Base-by-base conservation (phyloP, 2,329 filamentous ascomycete genomes). In the Madurella mycetomatis region DNA sequence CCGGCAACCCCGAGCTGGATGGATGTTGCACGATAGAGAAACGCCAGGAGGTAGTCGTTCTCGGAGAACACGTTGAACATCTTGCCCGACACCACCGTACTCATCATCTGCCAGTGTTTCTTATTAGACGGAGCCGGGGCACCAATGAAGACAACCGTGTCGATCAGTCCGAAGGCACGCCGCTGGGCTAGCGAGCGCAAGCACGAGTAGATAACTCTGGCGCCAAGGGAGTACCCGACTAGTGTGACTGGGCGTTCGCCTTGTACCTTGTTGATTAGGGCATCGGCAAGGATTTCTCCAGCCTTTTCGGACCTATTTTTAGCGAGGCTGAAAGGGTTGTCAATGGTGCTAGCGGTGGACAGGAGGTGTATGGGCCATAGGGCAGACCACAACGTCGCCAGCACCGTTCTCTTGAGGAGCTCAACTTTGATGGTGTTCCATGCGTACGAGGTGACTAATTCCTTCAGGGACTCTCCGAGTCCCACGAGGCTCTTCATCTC, bases 11-110 rank as follows among this genome's bases (percentile, higher is more conserved):
- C 92, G 41, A 88, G 80, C 60, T 94, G 87, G 30, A 95, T 81
- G 55, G 86, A 91, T 41, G 88, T 90, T 2, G 90, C 86, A 43
- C 92, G 84, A 69, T 96, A 96, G 16, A 96, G 75, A 67, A 96
- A 92, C 1, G 84, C 91, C 1, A 96, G 82, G 32, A 96, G 84
- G 65, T 90, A 88, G 70, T 96, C 92, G 56, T 94, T 92, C 49
- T 86, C 84, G 1, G 89, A 92, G 71, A 87, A 96, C 9, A 92
- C 90, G 63, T 96, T 96, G 63, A 95, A 87, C 8, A 96, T 78
- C 54, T 87, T 82, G 2, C 92, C 91, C 1, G 86, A 83, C 0
- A 95, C 90, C 0, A 92, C 89, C 43, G 82, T 83, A 31, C 90
- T 83, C 61, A 95, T 83, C 39, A 82, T 76, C 43, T 85, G 80